phyloP scores from a whole-genome alignment of 495 filamentous ascomycete species.

The Podospora comata region DNA sequence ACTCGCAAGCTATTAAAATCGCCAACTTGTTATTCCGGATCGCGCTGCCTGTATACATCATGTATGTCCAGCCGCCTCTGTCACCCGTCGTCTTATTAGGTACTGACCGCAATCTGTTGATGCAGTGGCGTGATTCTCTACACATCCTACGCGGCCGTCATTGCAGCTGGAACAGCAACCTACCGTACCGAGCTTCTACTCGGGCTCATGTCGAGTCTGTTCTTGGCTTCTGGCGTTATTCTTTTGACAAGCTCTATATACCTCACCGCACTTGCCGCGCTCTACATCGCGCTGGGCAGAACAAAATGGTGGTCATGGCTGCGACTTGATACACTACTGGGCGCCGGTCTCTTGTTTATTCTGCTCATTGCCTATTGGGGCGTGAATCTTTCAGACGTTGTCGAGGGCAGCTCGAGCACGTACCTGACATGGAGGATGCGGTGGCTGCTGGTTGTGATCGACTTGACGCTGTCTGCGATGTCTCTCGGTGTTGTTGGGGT shows the following conservation, averaged over 20 bases:
- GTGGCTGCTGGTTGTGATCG: constrained; percentile 18
- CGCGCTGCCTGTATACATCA: background rate
- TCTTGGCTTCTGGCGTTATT: background rate
- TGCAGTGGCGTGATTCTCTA: too few relatives aligned
- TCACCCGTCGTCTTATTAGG: too few relatives aligned
- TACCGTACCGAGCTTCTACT: background rate
- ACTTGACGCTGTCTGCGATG: constrained; percentile 11
- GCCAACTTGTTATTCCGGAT: background rate
- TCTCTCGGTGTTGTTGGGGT: constrained; percentile 2
- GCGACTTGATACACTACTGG: constrained; percentile 5
- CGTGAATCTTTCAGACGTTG: background rate
- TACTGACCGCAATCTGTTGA: too few relatives aligned
- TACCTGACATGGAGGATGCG: background rate
- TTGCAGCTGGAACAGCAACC: too few relatives aligned
- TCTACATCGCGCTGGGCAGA: constrained; percentile 6
- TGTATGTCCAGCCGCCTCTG: background rate
- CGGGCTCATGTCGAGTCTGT: background rate
- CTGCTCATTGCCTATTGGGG: constrained; percentile 7
- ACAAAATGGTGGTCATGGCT: constrained; percentile 12
- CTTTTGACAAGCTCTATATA: constrained; percentile 1
- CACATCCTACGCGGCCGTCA: too few relatives aligned
- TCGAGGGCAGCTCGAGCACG: background rate
- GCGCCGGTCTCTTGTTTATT: background rate
- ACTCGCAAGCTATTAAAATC: background rate
- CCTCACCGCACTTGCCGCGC: background rate